Conservation (phyloP, 495 filamentous ascomycete species). For the Baudoinia panamericana region DNA sequence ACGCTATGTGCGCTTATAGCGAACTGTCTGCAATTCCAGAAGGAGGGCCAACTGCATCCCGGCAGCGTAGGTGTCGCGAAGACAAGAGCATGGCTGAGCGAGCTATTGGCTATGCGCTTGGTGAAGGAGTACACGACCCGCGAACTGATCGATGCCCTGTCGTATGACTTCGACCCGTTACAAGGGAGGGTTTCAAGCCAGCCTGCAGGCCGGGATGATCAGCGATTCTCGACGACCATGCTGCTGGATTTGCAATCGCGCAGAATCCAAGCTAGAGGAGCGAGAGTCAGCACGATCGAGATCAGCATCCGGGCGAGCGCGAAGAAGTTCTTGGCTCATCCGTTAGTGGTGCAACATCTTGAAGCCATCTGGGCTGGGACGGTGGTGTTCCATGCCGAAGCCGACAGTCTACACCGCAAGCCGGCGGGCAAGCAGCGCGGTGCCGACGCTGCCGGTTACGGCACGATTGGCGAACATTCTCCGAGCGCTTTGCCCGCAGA, state of each 20-base stretch:
- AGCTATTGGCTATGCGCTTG: constrained; percentile 82
- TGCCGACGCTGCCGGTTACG: constrained; percentile 22
- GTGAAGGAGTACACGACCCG: constrained; percentile 77
- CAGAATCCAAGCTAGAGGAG: constrained; percentile 36
- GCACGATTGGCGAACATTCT: constrained; percentile 20
- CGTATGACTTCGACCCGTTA: constrained; percentile 86
- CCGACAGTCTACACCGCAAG: constrained; percentile 64
- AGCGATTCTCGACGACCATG: constrained; percentile 21
- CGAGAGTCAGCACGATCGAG: constrained; percentile 77
- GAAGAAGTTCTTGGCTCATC: constrained; percentile 80
- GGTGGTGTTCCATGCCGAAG: constrained; percentile 78
- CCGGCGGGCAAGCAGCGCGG: constrained; percentile 21
- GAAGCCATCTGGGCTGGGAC: constrained; percentile 93
- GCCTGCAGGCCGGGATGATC: constrained; percentile 15
- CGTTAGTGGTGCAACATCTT: constrained; percentile 78
- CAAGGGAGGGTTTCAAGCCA: constrained; percentile 57
- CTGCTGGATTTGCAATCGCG: constrained; percentile 20
- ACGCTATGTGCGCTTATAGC: constrained; percentile 83
- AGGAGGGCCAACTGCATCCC: constrained; percentile 67
- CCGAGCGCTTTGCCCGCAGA: constrained; percentile 15
- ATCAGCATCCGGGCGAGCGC: constrained; percentile 80
- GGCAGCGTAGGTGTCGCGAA: constrained; percentile 69
- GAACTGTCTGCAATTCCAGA: constrained; percentile 84
- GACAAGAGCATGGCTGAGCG: constrained; percentile 74
- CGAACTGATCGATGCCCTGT: constrained; percentile 81